Conservation (phyloP, 2,329 filamentous ascomycete genomes). For the Monosporascus sp. region DNA sequence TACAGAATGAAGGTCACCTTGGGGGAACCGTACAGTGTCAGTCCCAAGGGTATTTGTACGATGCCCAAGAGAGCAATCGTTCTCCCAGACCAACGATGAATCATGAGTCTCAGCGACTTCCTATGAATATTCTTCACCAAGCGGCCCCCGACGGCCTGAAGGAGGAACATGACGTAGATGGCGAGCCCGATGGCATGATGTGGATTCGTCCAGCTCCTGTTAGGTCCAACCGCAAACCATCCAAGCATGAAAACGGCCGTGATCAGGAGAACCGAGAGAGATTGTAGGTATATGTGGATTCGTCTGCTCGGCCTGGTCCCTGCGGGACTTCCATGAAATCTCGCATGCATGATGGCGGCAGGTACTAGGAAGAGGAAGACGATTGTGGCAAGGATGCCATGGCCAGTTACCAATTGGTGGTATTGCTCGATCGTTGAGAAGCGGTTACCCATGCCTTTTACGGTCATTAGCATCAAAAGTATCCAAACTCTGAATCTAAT, state of each 20-base stretch:
- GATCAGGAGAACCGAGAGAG: slow-evolving; percentile 60
- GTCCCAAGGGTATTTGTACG: slow-evolving; percentile 78
- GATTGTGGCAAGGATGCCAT: slow-evolving; percentile 66
- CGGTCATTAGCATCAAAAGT: slow-evolving; percentile 7
- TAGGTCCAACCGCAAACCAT: slow-evolving; percentile 71
- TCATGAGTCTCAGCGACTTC: slow-evolving; percentile 48
- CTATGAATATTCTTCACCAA: slow-evolving; percentile 50
- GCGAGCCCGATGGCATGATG: slow-evolving; percentile 81
- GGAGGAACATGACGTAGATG: slow-evolving; percentile 66
- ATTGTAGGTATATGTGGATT: slow-evolving; percentile 69
- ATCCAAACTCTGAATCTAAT: background rate
- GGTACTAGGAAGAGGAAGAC: slow-evolving; percentile 72
- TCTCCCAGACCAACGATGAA: slow-evolving; percentile 87
- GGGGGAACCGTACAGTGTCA: slow-evolving; percentile 90
- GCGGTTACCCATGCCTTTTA: slow-evolving; percentile 75
- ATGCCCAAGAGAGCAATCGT: slow-evolving; percentile 75
- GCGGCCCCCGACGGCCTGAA: slow-evolving; percentile 66
- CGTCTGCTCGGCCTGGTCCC: slow-evolving; percentile 50
- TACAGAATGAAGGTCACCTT: slow-evolving; percentile 80
- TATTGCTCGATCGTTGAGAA: slow-evolving; percentile 67
- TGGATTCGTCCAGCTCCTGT: slow-evolving; percentile 69
- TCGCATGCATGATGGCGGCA: slow-evolving; percentile 64
- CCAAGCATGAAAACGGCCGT: slow-evolving; percentile 70
- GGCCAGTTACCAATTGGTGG: slow-evolving; percentile 62
- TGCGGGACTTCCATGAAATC: slow-evolving; percentile 61